These are phyloP conservation scores for Candida namnaoensis DNA, from an alignment of 805 yeast species.

Conservation along the genomic window DNA sequence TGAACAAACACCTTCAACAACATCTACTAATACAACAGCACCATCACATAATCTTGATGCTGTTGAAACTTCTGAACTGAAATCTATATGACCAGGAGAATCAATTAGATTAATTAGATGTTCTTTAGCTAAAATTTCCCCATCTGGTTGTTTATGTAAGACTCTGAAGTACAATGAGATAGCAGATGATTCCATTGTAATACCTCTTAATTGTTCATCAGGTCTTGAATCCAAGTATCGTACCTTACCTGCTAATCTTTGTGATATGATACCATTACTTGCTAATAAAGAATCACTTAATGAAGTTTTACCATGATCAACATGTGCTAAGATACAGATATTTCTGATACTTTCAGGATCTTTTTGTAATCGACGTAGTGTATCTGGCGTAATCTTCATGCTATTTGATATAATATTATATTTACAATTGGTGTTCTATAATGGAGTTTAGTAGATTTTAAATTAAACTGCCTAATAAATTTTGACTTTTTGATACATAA, in stretches of 20 bases:
- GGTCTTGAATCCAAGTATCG: constrained; percentile 88
- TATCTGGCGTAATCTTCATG: constrained; percentile 56
- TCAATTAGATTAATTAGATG: constrained; percentile 87
- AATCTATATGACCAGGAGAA: constrained; percentile 99
- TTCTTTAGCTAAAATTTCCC: constrained; percentile 47
- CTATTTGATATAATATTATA: constrained; percentile 4
- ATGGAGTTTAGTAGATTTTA: no score
- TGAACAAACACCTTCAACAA: constrained; percentile 96
- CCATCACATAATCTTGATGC: constrained; percentile 97
- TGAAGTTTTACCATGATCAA: constrained; percentile 97
- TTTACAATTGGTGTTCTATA: no score
- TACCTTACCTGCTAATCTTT: constrained; percentile 90
- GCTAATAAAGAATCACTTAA: constrained; percentile 88
- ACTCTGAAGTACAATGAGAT: constrained; percentile 86
- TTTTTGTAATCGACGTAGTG: constrained; percentile 57
- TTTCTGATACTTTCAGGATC: constrained; percentile 70
- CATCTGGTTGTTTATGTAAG: constrained; percentile 33
- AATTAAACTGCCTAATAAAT: no score
- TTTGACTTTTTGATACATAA: no score
- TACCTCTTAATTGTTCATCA: constrained; percentile 94
- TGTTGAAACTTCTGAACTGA: constrained; percentile 91
- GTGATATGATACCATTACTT: constrained; percentile 93
- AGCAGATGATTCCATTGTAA: constrained; percentile 96
- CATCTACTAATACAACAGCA: constrained; percentile 91
- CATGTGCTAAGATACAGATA: constrained; percentile 94